Evolutionary conservation across 1,284 basidiomycete species (phyloP), one percentile per base, ranked within the genome.

Genomic region (Irpex rosettiformis): DNA sequence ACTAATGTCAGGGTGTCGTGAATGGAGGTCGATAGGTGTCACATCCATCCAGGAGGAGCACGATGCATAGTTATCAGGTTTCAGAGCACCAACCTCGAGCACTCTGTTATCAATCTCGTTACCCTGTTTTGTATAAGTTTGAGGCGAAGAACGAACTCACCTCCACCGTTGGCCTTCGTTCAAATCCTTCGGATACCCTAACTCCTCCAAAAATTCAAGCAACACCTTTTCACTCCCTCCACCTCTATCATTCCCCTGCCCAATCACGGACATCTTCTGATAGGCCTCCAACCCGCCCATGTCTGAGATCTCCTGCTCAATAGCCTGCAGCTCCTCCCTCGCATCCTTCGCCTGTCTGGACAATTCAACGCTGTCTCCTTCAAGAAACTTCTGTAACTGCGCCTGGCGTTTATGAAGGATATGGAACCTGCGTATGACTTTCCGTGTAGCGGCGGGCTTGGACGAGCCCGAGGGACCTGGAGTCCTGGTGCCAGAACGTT

Each of bases 1-100:
- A 6, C 75, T 29, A 28, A 96, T 95, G 22, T 76, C 71, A 0
- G 93, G 88, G 70, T 95, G 91, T 48, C 86, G 82, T 16, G 93
- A 91, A 62, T 84, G 84, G 56, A 96, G 74, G 69, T 95, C 93
- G 60, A 95, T 92, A 0, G 92, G 86, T 0, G 79, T 83, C 37
- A 80, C 80, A 13, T 84, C 76, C 51, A 96, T 84, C 91, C 92
- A 95, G 0, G 78, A 73, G 5, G 76, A 70, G 61, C 84, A 88
- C 2, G 78, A 73, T 2, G 71, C 74, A 66, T 91, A 94, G 70
- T 95, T 96, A 67, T 93, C 86, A 1, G 88, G 90, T 61, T 83
- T 86, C 37, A 96, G 76, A 18, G 93, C 93, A 0, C 93, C 93
- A 2, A 95, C 89, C 73, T 96, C 93, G 1, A 96, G 79, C 59